phyloP scores from a whole-genome alignment of 495 filamentous ascomycete genomes.

The Penicillium silybi region DNA sequence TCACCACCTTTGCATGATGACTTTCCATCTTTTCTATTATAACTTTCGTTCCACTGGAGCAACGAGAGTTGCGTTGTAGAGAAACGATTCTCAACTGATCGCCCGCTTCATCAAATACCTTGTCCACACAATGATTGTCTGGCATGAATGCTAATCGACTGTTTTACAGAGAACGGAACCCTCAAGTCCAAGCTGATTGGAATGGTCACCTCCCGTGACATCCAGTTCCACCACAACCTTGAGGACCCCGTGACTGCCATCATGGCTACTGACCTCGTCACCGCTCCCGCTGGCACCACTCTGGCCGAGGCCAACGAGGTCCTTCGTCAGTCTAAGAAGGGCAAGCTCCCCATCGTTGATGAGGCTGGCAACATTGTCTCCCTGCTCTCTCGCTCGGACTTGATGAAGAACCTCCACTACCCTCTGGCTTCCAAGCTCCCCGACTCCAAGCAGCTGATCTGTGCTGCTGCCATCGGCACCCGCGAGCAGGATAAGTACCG shows the following conservation, averaged over 20 bases:
- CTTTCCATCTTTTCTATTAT: constrained; percentile 63
- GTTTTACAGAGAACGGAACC: constrained; percentile 71
- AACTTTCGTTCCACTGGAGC: constrained; percentile 99
- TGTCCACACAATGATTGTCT: constrained; percentile 26
- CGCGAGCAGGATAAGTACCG: constrained; percentile 85
- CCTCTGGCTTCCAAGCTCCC: constrained; percentile 95
- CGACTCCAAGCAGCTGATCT: constrained; percentile 95
- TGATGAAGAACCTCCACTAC: constrained; percentile 99
- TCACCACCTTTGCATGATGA: constrained; percentile 58
- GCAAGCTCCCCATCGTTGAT: constrained; percentile 97
- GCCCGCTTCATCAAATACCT: constrained; percentile 8
- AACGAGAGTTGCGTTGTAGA: constrained; percentile 81
- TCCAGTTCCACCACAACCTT: constrained; percentile 79
- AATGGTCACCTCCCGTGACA: constrained; percentile 96
- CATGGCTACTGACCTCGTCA: constrained; percentile 95
- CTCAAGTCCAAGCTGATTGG: constrained; percentile 92
- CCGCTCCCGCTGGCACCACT: constrained; percentile 78
- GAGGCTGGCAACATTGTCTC: constrained; percentile 80
- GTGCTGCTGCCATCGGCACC: constrained; percentile 92
- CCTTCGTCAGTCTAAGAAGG: constrained; percentile 94
- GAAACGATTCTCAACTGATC: constrained; percentile 47
- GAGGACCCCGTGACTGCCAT: constrained; percentile 75
- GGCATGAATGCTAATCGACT: constrained; percentile 24
- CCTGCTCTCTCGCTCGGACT: constrained; percentile 91
- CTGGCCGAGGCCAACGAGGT: constrained; percentile 89